Percentiles rank a stretch among this genome's conserved stretches.
Evolutionary conservation across 345 rosid species (phyloP).

Genomic region (Barbarea vulgaris): DNA sequence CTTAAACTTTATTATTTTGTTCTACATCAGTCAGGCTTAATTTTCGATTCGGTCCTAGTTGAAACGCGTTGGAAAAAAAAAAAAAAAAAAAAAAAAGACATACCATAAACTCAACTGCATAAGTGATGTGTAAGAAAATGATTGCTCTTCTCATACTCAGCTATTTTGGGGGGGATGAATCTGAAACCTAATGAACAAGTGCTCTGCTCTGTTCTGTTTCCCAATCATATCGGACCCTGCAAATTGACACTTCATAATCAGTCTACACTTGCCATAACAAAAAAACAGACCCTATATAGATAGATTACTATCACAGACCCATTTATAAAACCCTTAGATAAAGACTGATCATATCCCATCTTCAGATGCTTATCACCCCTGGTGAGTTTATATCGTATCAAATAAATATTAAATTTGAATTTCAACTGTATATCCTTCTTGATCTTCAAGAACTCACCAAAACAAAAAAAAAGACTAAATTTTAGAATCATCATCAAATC

Average conservation of each 20-base stretch:
- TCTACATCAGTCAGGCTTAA: conserved; percentile 2
- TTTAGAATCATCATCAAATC: not conserved
- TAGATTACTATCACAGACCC: not conserved
- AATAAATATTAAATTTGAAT: not conserved
- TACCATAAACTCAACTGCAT: conserved; percentile 8
- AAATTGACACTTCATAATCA: conserved; percentile 29
- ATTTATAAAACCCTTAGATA: conserved; percentile 2
- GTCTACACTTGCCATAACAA: conserved; percentile 27
- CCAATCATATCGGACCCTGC: conserved; percentile 39
- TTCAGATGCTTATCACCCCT: conserved; percentile 13
- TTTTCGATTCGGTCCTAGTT: not conserved
- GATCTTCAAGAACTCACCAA: not conserved
- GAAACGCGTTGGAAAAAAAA: not conserved
- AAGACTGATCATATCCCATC: not conserved
- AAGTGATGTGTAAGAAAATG: conserved; percentile 32
- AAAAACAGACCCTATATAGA: not conserved
- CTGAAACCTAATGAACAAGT: conserved; percentile 25
- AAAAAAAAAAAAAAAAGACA: not conserved
- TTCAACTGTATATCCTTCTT: conserved; percentile 11
- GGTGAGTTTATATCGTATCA: not conserved
- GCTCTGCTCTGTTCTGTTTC: conserved; percentile 36
- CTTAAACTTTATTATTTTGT: not conserved
- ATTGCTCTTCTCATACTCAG: conserved; percentile 18
- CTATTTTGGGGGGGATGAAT: conserved; percentile 40
- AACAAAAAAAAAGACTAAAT: not conserved